Evolutionary conservation across 768 basidiomycete genomes (phyloP).

Genomic region (Naematelia encephala): DNA sequence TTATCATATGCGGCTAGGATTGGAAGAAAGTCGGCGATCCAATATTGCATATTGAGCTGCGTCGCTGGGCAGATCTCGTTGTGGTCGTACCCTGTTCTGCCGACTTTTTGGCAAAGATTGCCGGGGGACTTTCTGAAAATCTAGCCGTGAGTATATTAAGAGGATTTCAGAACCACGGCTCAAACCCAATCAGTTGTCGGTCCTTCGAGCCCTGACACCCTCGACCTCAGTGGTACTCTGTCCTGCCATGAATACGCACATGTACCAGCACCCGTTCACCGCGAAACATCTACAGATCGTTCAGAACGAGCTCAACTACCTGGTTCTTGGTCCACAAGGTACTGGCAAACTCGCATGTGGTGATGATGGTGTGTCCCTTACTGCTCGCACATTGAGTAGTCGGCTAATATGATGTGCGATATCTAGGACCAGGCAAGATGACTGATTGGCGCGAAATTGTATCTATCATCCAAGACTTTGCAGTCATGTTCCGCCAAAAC

Average conservation of each 20-base stretch:
- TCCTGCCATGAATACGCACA: constrained; percentile 98
- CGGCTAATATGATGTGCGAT: not conserved
- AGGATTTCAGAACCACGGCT: not conserved
- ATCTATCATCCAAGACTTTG: constrained; percentile 45
- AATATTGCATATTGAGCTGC: constrained; percentile 85
- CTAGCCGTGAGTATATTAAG: constrained; percentile 54
- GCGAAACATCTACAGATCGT: constrained; percentile 74
- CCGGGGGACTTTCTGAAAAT: constrained; percentile 84
- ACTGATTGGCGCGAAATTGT: constrained; percentile 87
- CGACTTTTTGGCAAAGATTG: constrained; percentile 93
- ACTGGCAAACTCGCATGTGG: constrained; percentile 87
- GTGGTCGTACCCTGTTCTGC: constrained; percentile 94
- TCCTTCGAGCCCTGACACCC: constrained; percentile 78
- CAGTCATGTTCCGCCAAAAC: not conserved
- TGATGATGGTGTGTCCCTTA: constrained; percentile 67
- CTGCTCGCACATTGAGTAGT: not conserved
- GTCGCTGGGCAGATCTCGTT: constrained; percentile 87
- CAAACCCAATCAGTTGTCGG: constrained; percentile 54
- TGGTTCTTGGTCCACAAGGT: constrained; percentile 74
- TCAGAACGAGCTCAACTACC: constrained; percentile 71
- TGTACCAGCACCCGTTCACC: constrained; percentile 94
- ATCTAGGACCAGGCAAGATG: constrained; percentile 84
- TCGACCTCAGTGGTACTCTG: constrained; percentile 84
- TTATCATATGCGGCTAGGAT: constrained; percentile 55
- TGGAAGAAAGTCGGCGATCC: constrained; percentile 78